Base-by-base conservation (phyloP, 345 rosid genomes). In the Gossypium ekmanianum region DNA sequence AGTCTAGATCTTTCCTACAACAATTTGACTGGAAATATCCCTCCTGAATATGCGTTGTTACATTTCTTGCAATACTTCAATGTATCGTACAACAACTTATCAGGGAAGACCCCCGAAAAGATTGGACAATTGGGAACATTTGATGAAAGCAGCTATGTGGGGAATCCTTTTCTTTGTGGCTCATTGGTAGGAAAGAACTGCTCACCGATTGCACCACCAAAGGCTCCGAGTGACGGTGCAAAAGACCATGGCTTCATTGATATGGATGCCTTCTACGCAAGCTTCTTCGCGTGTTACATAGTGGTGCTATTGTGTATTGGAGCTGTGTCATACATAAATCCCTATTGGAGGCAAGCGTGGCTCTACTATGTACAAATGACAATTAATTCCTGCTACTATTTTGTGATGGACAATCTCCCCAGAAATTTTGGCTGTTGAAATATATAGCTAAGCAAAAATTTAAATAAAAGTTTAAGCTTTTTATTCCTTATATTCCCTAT, bases 1-100 rank as follows among this genome's bases (percentile, higher is more conserved):
- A 81, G 84, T 20, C 73, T 84, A 29, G 84, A 79, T 57, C 71
- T 84, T 24, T 84, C 83, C 1, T 24, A 71, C 52, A 80, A 81
- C 50, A 57, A 20, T 22, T 79, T 81, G 75, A 29, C 2, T 0
- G 81, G 83, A 1, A 3, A 54, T 13, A 68, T 81, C 13, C 78
- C 85, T 55, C 52, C 80, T 14, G 65, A 72, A 4, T 51, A 77
- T 4, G 68, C 43, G 10, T 29, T 44, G 20, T 29, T 84, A 17
- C 4, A 51, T 17, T 2, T 0, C 9, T 18, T 81, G 18, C 17
- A 1, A 0, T 13, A 22, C 2, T 81, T 84, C 41, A 77, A 56
- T 6, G 87, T 81, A 3, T 79, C 81, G 1, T 50, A 75, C 71
- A 84, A 84, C 51, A 79, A 82, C 47, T 71, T 82, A 48, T 81